Evolutionary conservation across 2,329 filamentous ascomycete genomes (phyloP), one percentile per base, ranked within the genome.

Genomic region (Talaromyces sp.): DNA sequence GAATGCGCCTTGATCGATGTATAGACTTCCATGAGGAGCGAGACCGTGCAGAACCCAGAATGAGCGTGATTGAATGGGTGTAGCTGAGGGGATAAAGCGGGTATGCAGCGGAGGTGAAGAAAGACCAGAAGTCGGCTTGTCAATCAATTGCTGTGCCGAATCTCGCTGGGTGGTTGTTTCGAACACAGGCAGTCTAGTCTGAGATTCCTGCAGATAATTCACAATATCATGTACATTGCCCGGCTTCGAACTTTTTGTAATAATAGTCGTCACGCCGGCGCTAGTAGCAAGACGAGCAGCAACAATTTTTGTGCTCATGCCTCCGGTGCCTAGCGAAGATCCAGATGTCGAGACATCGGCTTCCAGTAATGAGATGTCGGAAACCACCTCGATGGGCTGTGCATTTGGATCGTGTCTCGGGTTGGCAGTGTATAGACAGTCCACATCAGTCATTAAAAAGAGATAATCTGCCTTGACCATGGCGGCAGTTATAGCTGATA

Each of bases 391-490:
- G 66, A 99, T 98, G 0, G 95, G 88, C 73, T 90, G 87, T 9
- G 95, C 95, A 73, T 97, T 90, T 0, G 92, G 88, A 72, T 96
- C 84, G 1, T 87, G 89, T 35, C 95, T 86, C 1, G 95, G 95
- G 72, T 99, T 99, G 78, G 94, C 95, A 78, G 96, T 93, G 78
- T 99, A 99, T 13, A 99, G 83, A 75, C 94, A 97, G 76, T 99
- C 95, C 57, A 99, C 95, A 74, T 99, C 95, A 0, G 95, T 99
- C 95, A 99, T 98, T 68, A 99, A 85, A 79, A 99, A 99, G 10
- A 99, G 85, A 72, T 97, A 92, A 74, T 99, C 93, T 60, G 95
- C 95, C 73, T 97, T 92, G 22, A 98, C 91, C 93, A 98, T 98
- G 70, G 91, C 95, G 0, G 95, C 92, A 0, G 95, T 97, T 71